Percentiles rank a stretch among this genome's conserved stretches.
phyloP scores from a whole-genome alignment of 345 rosid species.

The Salix suchowensis region DNA sequence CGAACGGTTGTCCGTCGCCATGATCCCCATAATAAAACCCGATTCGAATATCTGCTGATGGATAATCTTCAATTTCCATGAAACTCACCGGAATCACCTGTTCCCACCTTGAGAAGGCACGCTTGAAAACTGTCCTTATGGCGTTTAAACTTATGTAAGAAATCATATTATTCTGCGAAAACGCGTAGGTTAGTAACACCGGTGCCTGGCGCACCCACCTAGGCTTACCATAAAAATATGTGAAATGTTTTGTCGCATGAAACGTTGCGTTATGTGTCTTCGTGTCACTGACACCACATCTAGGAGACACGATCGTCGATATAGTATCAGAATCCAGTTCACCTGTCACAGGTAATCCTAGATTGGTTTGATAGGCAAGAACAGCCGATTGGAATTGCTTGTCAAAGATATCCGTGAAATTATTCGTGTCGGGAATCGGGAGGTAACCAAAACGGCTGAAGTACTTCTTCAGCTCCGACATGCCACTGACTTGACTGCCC shows the following conservation, averaged over 20 bases:
- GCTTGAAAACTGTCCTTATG: constrained; percentile 40
- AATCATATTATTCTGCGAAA: constrained; percentile 46
- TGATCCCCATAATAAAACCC: constrained; percentile 65
- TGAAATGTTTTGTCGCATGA: constrained; percentile 45
- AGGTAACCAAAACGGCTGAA: constrained; percentile 81
- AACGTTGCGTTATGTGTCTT: constrained; percentile 4
- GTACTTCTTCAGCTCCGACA: constrained; percentile 79
- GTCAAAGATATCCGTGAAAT: constrained; percentile 62
- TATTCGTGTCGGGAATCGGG: constrained; percentile 13
- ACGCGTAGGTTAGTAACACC: constrained; percentile 57
- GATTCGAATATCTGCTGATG: constrained; percentile 54
- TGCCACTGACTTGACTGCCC: constrained; percentile 69
- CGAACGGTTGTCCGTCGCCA: constrained; percentile 86
- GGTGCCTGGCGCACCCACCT: constrained; percentile 56
- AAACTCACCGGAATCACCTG: constrained; percentile 67
- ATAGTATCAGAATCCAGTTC: constrained; percentile 63
- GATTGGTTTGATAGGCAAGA: constrained; percentile 48
- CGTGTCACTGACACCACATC: constrained; percentile 72
- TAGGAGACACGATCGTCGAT: constrained; percentile 52
- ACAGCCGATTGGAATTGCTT: constrained; percentile 48
- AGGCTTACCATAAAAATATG: constrained; percentile 66
- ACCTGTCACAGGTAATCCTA: constrained; percentile 66
- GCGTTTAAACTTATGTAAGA: constrained; percentile 46
- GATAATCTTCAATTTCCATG: constrained; percentile 39
- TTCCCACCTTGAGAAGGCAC: constrained; percentile 74